Base-by-base conservation (phyloP, 495 filamentous ascomycete species). In the Cercophora samala region DNA sequence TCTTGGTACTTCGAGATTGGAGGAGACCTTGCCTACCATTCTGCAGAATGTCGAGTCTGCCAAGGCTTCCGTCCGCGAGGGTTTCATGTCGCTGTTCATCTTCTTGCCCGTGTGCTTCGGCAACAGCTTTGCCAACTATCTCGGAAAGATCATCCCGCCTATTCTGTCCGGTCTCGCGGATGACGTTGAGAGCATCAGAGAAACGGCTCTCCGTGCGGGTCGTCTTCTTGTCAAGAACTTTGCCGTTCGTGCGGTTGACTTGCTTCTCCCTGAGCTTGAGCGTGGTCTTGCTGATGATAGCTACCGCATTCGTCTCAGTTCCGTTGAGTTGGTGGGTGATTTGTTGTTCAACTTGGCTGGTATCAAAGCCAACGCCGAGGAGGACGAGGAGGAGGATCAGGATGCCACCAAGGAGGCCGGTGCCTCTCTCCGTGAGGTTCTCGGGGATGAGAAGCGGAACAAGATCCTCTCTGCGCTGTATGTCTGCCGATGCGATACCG, bases 11-110 rank as follows among this genome's bases (percentile, higher is more conserved):
- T 85, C 89, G 46, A 88, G 95, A 67, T 81, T 99, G 62, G 95
- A 99, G 79, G 96, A 98, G 79, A 99, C 93, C 2, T 79, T 99
- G 62, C 96, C 95, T 60, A 98, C 95, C 6, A 97, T 99, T 67
- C 79, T 99, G 25, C 95, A 99, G 74, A 99, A 99, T 70, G 93
- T 96, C 61, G 87, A 91, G 69, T 98, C 95, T 73, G 85, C 91
- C 62, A 98, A 97, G 77, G 77, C 95, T 21, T 84, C 92, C 68
- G 91, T 97, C 66, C 88, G 95, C 67, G 95, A 99, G 83, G 95
- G 95, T 46, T 99, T 98, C 83, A 99, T 99, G 95, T 97, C 95
- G 26, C 85, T 99, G 53, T 99, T 99, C 80, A 97, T 99, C 69
- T 99, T 96, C 84, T 87, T 99, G 79, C 95, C 95, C 19, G 96